Evolutionary conservation across 2,329 filamentous ascomycete species (phyloP).

Genomic region (Cladosporium sp.): DNA sequence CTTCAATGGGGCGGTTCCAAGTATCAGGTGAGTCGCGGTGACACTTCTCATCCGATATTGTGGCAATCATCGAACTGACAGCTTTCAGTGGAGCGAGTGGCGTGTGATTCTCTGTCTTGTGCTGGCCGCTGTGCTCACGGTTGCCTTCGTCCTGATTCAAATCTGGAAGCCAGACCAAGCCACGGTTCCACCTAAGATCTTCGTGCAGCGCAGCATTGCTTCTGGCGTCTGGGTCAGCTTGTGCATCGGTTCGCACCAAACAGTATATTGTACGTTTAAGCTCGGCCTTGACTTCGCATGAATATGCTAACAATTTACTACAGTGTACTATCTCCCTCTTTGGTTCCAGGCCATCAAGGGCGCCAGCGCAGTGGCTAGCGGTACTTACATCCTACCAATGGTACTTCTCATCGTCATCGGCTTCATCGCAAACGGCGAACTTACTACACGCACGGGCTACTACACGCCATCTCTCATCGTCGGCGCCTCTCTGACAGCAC

Average conservation of each 20-base stretch:
- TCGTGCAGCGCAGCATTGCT: not conserved
- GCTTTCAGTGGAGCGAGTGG: conserved; percentile 40
- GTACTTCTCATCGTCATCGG: conserved; percentile 46
- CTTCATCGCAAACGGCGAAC: conserved; percentile 41
- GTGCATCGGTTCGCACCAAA: not conserved
- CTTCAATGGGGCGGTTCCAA: conserved; percentile 46
- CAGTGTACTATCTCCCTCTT: conserved; percentile 47
- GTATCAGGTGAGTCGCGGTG: not conserved
- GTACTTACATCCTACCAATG: conserved; percentile 51
- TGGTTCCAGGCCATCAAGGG: conserved; percentile 54
- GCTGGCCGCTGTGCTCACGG: conserved; percentile 42
- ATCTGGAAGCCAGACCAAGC: conserved; percentile 43
- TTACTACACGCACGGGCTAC: conserved; percentile 47
- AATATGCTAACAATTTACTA: not conserved
- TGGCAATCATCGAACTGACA: not conserved
- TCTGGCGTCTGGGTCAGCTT: not conserved
- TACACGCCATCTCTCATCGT: conserved; percentile 50
- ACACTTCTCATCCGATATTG: not conserved
- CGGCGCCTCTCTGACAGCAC: conserved; percentile 41
- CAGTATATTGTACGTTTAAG: not conserved
- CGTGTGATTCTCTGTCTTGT: conserved; percentile 50
- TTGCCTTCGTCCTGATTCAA: conserved; percentile 45
- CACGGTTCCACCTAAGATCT: conserved; percentile 40
- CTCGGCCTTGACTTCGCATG: no score
- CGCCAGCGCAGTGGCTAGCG: conserved; percentile 45